Conservation (phyloP, 371 early-diverging fungal genomes). For the Capillidium rhysosporum region DNA sequence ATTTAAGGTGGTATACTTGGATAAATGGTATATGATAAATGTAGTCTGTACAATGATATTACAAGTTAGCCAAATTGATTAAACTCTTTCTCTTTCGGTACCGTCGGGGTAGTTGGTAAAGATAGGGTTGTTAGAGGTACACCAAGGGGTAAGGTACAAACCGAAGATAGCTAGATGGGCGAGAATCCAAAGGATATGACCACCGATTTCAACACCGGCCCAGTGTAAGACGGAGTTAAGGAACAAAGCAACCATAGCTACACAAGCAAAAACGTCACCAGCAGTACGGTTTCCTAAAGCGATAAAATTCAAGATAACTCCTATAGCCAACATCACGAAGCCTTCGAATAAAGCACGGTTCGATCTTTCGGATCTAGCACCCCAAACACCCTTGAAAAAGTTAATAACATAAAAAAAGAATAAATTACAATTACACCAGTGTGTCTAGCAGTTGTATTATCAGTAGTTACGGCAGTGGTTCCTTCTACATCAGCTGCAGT, state of each 20-base stretch:
- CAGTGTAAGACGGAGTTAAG: neutral
- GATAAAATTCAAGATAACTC: neutral
- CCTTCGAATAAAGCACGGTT: constrained; percentile 2
- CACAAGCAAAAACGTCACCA: neutral
- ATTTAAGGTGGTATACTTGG: no score
- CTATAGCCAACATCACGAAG: constrained; percentile 3
- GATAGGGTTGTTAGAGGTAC: neutral
- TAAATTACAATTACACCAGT: no score
- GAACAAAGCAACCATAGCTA: neutral
- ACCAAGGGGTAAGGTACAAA: constrained; percentile 4
- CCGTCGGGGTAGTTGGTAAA: neutral
- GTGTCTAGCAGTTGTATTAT: neutral
- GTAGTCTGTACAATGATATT: no score
- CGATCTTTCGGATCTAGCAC: neutral
- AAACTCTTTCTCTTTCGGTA: no score
- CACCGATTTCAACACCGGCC: neutral
- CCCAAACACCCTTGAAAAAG: neutral
- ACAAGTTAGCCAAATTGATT: no score
- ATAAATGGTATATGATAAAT: no score
- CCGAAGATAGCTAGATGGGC: neutral
- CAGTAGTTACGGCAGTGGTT: neutral
- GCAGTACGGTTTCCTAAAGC: neutral
- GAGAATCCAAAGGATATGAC: neutral
- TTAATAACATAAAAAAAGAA: neutral
- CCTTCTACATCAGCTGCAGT: neutral